These are phyloP conservation scores for Trapa bicornis DNA, from an alignment of 345 rosid genomes.

Conservation along the genomic window DNA sequence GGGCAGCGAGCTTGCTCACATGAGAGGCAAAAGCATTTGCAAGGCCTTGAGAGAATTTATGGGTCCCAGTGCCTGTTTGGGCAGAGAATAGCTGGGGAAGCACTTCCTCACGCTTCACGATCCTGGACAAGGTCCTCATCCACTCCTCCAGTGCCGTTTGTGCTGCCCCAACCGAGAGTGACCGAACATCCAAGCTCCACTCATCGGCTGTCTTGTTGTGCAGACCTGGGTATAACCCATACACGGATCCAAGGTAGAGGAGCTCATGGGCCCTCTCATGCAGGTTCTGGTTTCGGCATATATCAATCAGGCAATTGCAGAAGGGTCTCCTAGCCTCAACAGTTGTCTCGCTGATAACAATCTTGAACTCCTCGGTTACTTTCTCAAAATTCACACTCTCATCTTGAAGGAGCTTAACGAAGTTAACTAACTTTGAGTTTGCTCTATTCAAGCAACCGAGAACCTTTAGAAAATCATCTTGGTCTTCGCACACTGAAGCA, in stretches of 20 bases:
- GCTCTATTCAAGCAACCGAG: constrained; percentile 51
- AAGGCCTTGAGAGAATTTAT: constrained; percentile 69
- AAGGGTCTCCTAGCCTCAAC: constrained; percentile 76
- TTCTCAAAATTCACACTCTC: constrained; percentile 32
- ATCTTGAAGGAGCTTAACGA: constrained; percentile 39
- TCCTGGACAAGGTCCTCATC: constrained; percentile 57
- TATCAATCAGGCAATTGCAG: constrained; percentile 83
- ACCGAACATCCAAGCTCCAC: constrained; percentile 82
- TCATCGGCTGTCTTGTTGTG: constrained; percentile 55
- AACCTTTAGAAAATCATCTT: constrained; percentile 46
- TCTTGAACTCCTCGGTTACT: constrained; percentile 50
- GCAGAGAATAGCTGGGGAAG: constrained; percentile 67
- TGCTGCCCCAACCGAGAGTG: constrained; percentile 78
- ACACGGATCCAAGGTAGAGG: constrained; percentile 72
- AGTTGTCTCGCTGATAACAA: constrained; percentile 35
- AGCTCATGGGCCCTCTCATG: constrained; percentile 66
- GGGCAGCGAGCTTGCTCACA: constrained; percentile 48
- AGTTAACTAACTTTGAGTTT: constrained; percentile 46
- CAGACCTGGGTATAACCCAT: constrained; percentile 63
- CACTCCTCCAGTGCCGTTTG: constrained; percentile 84
- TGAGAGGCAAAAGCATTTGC: constrained; percentile 65
- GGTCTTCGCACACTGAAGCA: constrained; percentile 47
- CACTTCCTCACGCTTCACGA: constrained; percentile 46
- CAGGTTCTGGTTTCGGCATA: constrained; percentile 45
- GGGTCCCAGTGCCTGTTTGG: constrained; percentile 75